These are phyloP conservation scores for Xerocomus potaroensis DNA, from an alignment of 768 basidiomycete genomes.

Conservation along the genomic window DNA sequence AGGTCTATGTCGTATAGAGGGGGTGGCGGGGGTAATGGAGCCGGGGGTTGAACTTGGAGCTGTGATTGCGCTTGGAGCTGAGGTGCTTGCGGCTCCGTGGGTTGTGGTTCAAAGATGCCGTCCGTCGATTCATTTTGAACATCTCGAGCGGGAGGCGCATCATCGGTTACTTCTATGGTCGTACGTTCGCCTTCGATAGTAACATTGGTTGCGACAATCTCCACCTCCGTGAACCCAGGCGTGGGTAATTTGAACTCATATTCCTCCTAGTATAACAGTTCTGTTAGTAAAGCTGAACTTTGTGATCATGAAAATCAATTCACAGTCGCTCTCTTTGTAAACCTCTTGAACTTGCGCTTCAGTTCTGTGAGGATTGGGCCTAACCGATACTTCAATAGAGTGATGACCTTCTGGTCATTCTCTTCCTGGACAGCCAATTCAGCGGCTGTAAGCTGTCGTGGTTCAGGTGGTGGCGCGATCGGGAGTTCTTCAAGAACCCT, in stretches of 20 bases:
- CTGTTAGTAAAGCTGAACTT: constrained; percentile 8
- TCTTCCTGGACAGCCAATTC: constrained; percentile 82
- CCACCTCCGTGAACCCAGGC: constrained; percentile 26
- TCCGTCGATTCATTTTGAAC: constrained; percentile 37
- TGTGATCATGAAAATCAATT: constrained; percentile 24
- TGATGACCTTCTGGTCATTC: constrained; percentile 72
- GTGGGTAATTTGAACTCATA: constrained; percentile 50
- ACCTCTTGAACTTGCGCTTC: constrained; percentile 89
- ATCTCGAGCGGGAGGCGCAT: constrained; percentile 22
- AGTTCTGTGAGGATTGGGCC: constrained; percentile 85
- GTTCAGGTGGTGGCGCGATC: constrained; percentile 86
- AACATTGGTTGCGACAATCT: constrained; percentile 35
- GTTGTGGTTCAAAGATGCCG: constrained; percentile 26
- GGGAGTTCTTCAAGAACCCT: constrained; percentile 83
- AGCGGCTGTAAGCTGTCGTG: constrained; percentile 72
- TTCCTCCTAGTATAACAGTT: constrained; percentile 55
- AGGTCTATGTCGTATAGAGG: constrained; percentile 83
- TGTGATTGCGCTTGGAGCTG: constrained; percentile 37
- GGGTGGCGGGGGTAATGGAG: constrained; percentile 37
- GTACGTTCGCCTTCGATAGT: constrained; percentile 40
- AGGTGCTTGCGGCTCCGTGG: constrained; percentile 20
- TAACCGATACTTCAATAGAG: constrained; percentile 85
- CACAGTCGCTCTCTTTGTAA: constrained; percentile 76
- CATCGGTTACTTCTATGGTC: constrained; percentile 40
- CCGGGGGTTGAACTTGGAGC: constrained; percentile 31